Conservation (phyloP, 768 basidiomycete species). For the Phaeotremella skinneri region DNA sequence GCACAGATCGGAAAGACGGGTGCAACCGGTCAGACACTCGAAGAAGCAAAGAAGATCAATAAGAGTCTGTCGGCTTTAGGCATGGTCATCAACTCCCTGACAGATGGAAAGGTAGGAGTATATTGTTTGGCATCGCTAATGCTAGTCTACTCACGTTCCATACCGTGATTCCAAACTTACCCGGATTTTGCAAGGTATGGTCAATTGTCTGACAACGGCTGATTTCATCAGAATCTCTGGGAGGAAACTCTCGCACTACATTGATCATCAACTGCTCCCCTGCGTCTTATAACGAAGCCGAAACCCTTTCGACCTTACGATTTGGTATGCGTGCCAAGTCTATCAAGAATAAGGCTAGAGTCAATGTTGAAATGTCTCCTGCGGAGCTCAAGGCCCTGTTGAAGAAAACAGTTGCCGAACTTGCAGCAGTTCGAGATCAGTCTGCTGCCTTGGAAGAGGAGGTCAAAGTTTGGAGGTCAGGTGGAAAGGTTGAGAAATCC, state of each 20-base stretch:
- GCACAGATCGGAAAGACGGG: constrained; percentile 84
- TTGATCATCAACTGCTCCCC: constrained; percentile 97
- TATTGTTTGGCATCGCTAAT: constrained; percentile 1
- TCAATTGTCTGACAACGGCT: constrained; percentile 58
- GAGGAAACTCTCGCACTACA: constrained; percentile 62
- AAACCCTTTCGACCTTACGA: constrained; percentile 93
- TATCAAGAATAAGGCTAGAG: constrained; percentile 99
- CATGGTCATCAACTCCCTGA: constrained; percentile 98
- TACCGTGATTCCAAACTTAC: constrained; percentile 99
- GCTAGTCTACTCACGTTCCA: constrained; percentile 88
- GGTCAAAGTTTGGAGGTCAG: constrained; percentile 80
- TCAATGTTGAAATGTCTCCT: constrained; percentile 93
- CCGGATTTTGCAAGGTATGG: constrained; percentile 97
- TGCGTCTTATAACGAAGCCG: constrained; percentile 92
- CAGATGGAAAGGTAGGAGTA: constrained; percentile 80
- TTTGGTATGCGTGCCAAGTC: constrained; percentile 99
- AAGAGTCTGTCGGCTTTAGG: constrained; percentile 95
- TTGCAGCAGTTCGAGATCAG: constrained; percentile 77
- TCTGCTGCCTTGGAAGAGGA: constrained; percentile 84
- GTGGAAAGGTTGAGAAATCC: constrained; percentile 75
- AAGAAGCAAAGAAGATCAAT: constrained; percentile 99
- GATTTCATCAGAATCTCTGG: constrained; percentile 44
- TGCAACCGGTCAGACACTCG: constrained; percentile 95
- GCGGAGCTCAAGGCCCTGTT: constrained; percentile 90
- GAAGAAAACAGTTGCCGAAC: constrained; percentile 82